Base-by-base conservation (phyloP, 345 rosid species). In the Melastoma malabathricum region DNA sequence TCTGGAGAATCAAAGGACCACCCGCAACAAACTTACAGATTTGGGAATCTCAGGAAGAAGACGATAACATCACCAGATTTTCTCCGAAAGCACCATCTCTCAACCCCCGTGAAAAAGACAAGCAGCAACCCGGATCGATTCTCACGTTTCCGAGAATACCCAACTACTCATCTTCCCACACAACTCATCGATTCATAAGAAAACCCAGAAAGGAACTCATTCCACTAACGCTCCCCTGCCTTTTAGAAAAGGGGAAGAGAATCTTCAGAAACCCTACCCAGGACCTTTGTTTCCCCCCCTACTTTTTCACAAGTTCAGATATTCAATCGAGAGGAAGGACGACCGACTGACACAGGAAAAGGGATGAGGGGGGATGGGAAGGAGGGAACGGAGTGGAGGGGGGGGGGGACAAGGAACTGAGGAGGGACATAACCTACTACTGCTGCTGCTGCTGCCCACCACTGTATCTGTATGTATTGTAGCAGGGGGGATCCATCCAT, bases 401-500 rank as follows among this genome's bases (percentile, higher is more conserved):
- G 25, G 4, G 38, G 10, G 38, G 38, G 38, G 38, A 31, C 38
- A 31, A 31, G 2, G 38, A 46, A 4, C 25, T 4, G 25, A 50
- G 19, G 52, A 18, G 44, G 51, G 34, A 59, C 68, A 49, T 2
- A 49, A 49, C 31, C 25, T 22, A 1, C 25, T 22, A 22, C 25
- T 22, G 4, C 25, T 22, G 25, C 25, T 22, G 25, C 25, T 22
- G 25, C 25, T 22, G 25, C 25, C 31, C 31, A 31, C 4, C 72
- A 69, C 63, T 59, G 73, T 69, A 22, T 69, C 72, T 72, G 72
- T 72, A 66, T 73, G 67, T 66, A 62, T 1, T 57, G 69, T 68
- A 16, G 18, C 15, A 51, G 18, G 41, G 18, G 41, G 41, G 12
- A 9, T 7, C 41, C 58, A 55, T 34, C 50, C 44, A 13, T 41